Evolutionary conservation across 352 stramenopile species (phyloP).

Genomic region (Phytophthora tubulina): DNA sequence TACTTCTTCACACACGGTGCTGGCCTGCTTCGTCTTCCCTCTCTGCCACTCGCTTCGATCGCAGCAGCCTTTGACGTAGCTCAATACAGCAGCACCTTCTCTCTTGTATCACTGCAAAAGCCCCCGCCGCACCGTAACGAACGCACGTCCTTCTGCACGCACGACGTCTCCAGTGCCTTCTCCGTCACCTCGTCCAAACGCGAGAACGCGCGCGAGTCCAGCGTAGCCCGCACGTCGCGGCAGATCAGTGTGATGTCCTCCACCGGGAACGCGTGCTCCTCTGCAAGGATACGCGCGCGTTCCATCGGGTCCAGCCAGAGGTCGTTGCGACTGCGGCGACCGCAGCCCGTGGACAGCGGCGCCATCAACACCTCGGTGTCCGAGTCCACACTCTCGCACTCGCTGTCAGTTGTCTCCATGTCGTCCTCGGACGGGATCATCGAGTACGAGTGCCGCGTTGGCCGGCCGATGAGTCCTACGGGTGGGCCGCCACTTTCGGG

Average conservation of each 20-base stretch:
- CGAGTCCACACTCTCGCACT: slow-evolving; percentile 40
- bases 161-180: slow-evolving; percentile 17
- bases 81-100: slow-evolving; percentile 49
- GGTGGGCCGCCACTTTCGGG: slow-evolving; percentile 57
- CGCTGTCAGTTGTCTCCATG: slow-evolving; percentile 25
- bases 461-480: slow-evolving; percentile 54
- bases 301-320: slow-evolving; percentile 64
- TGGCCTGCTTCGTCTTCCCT: not conserved
- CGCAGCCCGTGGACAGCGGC: slow-evolving; percentile 1
- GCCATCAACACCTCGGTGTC: slow-evolving; percentile 16
- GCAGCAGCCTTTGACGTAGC: slow-evolving; percentile 1
- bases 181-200: slow-evolving; percentile 35
- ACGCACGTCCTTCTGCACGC: slow-evolving; percentile 9
- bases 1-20: slow-evolving; percentile 8
- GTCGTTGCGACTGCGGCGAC: slow-evolving; percentile 37
- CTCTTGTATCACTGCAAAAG: slow-evolving; percentile 21
- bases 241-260: slow-evolving; percentile 65
- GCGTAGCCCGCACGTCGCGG: slow-evolving; percentile 49
- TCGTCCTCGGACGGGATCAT: slow-evolving; percentile 38
- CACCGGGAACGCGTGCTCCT: slow-evolving; percentile 43
- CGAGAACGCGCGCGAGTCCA: slow-evolving; percentile 53
- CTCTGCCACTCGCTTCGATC: slow-evolving; percentile 3
- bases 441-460: slow-evolving; percentile 45
- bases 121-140: not conserved
- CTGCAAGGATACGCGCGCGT: slow-evolving; percentile 50